Evolutionary conservation across 2,329 filamentous ascomycete genomes (phyloP), one percentile per base, ranked within the genome.

Genomic region (Capronia coronata): DNA sequence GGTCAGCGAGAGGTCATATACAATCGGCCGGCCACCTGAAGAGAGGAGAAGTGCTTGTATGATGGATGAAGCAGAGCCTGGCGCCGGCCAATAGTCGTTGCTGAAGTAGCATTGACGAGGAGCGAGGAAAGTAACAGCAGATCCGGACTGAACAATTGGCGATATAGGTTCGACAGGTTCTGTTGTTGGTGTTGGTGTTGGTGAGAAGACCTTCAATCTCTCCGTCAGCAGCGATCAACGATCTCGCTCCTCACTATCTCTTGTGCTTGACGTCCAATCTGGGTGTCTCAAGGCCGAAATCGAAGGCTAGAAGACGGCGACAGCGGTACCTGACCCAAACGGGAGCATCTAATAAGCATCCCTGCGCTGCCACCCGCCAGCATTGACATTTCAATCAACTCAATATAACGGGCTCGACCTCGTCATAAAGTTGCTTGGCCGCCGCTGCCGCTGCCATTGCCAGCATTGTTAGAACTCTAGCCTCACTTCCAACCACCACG

Each of bases 11-110:
- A 41, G 38, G 38, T 35, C 43, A 43, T 30, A 21, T 35, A 43
- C 32, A 29, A 37, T 35, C 39, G 45, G 46, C 48, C 40, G 45
- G 44, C 53, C 53, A 52, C 43, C 46, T 52, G 53, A 55, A 46
- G 32, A 37, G 18, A 35, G 29, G 35, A 11, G 32, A 48, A 51
- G 43, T 22, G 43, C 35, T 39, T 19, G 34, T 37, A 37, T 19
- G 18, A 16, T 37, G 18, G 34, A 44, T n/a, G 8, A 37, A 18
- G 14, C 34, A 37, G 13, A 37, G 4, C 8, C 34, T 18, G 7
- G 3, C 16, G 34, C 14, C n/a, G 6, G 34, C 34, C 34, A 37
- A 37, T 37, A 18, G 34, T 37, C 13, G 34, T 19, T 34, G 42
- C 34, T 46, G 48, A 51, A 46, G 42, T 46, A 43, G 48, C 48